Conservation (phyloP, 306 rosid genomes). For the Rosa chinensis region DNA sequence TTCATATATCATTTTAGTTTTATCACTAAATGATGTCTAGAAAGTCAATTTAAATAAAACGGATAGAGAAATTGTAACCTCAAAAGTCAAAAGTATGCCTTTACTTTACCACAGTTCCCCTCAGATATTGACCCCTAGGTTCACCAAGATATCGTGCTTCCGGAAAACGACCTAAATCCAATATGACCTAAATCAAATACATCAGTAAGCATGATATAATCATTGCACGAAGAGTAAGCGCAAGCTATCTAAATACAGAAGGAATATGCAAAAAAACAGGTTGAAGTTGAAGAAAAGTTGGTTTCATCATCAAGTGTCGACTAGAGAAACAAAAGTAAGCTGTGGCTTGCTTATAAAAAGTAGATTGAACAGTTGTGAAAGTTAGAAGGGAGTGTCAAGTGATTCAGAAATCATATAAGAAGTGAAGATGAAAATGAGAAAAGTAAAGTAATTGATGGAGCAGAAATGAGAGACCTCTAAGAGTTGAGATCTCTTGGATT, state of each 20-base stretch:
- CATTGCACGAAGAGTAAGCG: neutral
- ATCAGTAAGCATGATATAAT: neutral
- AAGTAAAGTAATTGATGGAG: neutral
- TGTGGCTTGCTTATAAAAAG: too few species aligned
- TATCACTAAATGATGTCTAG: too few species aligned
- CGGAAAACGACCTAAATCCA: slow-evolving; percentile 69
- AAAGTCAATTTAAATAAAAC: neutral
- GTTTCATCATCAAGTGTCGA: too few species aligned
- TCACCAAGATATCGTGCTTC: slow-evolving; percentile 65
- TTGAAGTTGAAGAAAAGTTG: too few species aligned
- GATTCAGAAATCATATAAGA: too few species aligned
- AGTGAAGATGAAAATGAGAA: neutral
- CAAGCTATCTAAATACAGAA: too few species aligned
- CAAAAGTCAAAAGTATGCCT: neutral
- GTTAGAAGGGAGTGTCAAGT: too few species aligned
- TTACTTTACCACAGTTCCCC: slow-evolving; percentile 48
- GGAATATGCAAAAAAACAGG: too few species aligned
- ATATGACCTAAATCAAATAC: slow-evolving; percentile 42
- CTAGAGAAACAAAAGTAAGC: too few species aligned
- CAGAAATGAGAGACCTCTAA: slow-evolving; percentile 38
- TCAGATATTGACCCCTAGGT: slow-evolving; percentile 42
- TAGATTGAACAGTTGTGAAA: too few species aligned
- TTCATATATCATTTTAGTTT: neutral
- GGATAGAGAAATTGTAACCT: neutral
- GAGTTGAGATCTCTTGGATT: slow-evolving; percentile 46